Evolutionary conservation across 305 asterid genomes (phyloP).

Genomic region (Plantago coronopus): DNA sequence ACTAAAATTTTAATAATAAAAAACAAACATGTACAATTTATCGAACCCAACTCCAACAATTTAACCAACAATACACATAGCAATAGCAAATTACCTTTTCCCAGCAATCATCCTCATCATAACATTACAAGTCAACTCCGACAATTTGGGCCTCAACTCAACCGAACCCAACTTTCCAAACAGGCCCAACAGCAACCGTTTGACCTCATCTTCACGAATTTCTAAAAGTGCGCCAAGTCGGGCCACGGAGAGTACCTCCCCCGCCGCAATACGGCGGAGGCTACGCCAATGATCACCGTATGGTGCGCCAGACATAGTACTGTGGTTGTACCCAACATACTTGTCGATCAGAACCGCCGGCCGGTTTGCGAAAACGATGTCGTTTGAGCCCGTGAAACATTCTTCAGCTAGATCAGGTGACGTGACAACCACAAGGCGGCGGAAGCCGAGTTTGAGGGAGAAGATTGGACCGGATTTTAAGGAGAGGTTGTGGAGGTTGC

Average conservation of each 20-base stretch:
- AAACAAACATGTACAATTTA: too few relatives aligned
- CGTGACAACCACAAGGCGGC: constrained; percentile 46
- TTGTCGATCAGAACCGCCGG: constrained; percentile 25
- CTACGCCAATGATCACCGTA: constrained; percentile 57
- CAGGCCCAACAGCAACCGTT: constrained; percentile 24
- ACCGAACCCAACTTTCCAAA: constrained; percentile 1
- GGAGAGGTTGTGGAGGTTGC: constrained; percentile 29
- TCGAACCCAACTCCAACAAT: too few relatives aligned
- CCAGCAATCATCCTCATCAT: constrained; percentile 39
- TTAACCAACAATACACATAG: too few relatives aligned
- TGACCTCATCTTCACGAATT: constrained; percentile 31
- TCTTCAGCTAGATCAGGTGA: constrained; percentile 36
- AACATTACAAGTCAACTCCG: constrained; percentile 27
- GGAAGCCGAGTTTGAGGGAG: constrained; percentile 41
- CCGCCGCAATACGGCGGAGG: constrained; percentile 43
- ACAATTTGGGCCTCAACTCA: constrained; percentile 20
- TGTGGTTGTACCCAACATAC: constrained; percentile 41
- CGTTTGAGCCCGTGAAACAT: constrained; percentile 44
- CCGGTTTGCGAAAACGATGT: constrained; percentile 38
- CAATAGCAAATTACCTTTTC: constrained; percentile 23
- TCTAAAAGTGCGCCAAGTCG: constrained; percentile 23
- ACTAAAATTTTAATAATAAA: too few relatives aligned
- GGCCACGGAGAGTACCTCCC: constrained; percentile 32
- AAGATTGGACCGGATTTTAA: constrained; percentile 42
- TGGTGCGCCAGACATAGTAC: constrained; percentile 23